Evolutionary conservation across 2,329 filamentous ascomycete genomes (phyloP).

Genomic region (Podosphaera aphanis): DNA sequence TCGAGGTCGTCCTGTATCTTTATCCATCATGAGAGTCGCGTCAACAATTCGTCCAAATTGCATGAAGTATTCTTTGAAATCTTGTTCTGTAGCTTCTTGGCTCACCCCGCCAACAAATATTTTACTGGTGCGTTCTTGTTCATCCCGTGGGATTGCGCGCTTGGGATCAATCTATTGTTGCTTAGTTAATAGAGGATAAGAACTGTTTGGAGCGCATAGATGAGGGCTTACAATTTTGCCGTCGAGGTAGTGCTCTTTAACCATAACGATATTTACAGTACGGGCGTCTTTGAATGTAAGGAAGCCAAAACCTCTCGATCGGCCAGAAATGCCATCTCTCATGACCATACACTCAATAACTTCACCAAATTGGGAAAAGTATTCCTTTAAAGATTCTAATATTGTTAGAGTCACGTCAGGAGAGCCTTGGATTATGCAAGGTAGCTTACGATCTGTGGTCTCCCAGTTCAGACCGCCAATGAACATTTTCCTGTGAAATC

Average conservation of each 20-base stretch:
- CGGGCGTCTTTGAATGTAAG: constrained; percentile 94
- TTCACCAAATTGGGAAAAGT: constrained; percentile 94
- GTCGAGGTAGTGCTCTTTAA: constrained; percentile 94
- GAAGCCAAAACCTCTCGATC: constrained; percentile 90
- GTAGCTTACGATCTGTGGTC: constrained; percentile 72
- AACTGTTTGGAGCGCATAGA: constrained; percentile 6
- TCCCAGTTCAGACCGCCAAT: constrained; percentile 98
- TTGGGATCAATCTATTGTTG: constrained; percentile 68
- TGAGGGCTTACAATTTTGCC: constrained; percentile 69
- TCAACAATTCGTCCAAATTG: constrained; percentile 92
- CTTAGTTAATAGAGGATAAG: constrained; percentile 2
- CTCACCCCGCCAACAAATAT: constrained; percentile 97
- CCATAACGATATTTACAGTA: constrained; percentile 97
- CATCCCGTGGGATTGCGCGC: constrained; percentile 84
- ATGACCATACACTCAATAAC: constrained; percentile 98
- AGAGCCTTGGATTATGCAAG: background rate
- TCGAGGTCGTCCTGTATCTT: constrained; percentile 87
- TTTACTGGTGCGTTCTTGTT: constrained; percentile 95
- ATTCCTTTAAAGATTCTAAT: constrained; percentile 80
- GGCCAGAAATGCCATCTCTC: constrained; percentile 80
- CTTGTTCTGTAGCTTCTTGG: constrained; percentile 86
- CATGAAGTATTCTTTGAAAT: constrained; percentile 91
- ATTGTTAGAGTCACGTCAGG: constrained; percentile 2
- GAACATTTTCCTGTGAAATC: constrained; percentile 75
- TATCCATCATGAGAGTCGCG: constrained; percentile 98